Evolutionary conservation across 2,329 filamentous ascomycete genomes (phyloP).

Genomic region (Colletotrichum horii): DNA sequence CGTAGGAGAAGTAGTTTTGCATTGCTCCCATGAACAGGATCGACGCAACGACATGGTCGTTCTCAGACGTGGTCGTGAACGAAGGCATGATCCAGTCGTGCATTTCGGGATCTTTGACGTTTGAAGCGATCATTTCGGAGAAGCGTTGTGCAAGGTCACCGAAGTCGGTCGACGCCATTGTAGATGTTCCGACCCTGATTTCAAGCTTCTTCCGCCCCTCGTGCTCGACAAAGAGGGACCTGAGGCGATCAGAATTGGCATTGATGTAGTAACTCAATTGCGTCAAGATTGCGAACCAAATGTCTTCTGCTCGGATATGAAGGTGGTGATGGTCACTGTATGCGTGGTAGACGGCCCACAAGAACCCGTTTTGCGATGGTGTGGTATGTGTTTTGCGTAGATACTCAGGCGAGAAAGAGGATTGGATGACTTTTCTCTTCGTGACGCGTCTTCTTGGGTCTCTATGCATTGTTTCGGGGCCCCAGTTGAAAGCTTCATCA

Average conservation of each 20-base stretch:
- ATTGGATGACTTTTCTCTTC: background rate
- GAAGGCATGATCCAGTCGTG: constrained; percentile 53
- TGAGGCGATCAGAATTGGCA: constrained; percentile 48
- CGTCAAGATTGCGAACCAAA: constrained; percentile 56
- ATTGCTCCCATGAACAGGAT: constrained; percentile 57
- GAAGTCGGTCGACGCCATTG: constrained; percentile 11
- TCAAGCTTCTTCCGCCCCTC: constrained; percentile 31
- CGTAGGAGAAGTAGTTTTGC: constrained; percentile 53
- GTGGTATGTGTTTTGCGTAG: background rate
- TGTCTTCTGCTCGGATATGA: constrained; percentile 53
- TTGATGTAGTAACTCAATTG: constrained; percentile 54
- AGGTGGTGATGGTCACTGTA: constrained; percentile 51
- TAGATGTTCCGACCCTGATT: constrained; percentile 7
- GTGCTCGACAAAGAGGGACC: constrained; percentile 46
- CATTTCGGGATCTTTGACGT: constrained; percentile 45
- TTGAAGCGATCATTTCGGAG: constrained; percentile 41
- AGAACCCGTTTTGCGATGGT: constrained; percentile 39
- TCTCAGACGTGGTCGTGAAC: constrained; percentile 54
- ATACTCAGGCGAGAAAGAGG: background rate
- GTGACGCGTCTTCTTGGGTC: no score
- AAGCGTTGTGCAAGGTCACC: constrained; percentile 39
- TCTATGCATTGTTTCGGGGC: no score
- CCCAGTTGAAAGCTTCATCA: background rate
- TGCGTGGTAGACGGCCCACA: constrained; percentile 40
- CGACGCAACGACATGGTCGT: constrained; percentile 46